Evolutionary conservation across 1,284 basidiomycete genomes (phyloP).

Genomic region (Fomes fomentarius): DNA sequence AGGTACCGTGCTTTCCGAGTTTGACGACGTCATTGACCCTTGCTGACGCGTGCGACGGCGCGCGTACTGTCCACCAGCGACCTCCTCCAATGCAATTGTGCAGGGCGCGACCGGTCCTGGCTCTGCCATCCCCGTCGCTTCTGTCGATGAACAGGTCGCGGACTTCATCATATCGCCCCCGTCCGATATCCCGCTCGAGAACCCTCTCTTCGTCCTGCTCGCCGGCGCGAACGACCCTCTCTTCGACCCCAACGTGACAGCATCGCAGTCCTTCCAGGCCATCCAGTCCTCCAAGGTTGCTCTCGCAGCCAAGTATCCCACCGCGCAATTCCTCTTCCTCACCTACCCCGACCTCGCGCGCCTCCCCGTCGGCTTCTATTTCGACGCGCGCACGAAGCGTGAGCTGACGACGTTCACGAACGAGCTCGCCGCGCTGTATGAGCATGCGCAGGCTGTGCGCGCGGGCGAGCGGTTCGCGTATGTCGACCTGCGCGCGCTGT

Average conservation of each 20-base stretch:
- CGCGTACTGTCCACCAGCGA: slow-evolving; percentile 4
- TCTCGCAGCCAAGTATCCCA: slow-evolving; percentile 2
- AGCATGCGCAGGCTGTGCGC: neutral
- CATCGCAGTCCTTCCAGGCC: slow-evolving; percentile 2
- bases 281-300: neutral
- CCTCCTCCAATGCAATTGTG: slow-evolving; percentile 3
- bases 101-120: slow-evolving; percentile 10
- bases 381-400: neutral
- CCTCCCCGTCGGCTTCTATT: slow-evolving; percentile 5
- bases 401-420: neutral
- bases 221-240: slow-evolving; percentile 11
- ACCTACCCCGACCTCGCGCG: slow-evolving; percentile 5
- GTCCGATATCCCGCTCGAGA: neutral
- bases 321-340: slow-evolving; percentile 9
- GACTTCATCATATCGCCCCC: neutral
- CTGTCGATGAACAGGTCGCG: slow-evolving; percentile 6
- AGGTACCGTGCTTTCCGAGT: neutral
- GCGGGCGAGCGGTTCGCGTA: neutral
- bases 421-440: slow-evolving; percentile 1
- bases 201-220: slow-evolving; percentile 10
- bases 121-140: slow-evolving; percentile 6
- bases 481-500: slow-evolving; percentile 7
- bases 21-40: neutral
- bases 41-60: neutral
- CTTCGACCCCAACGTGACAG: slow-evolving; percentile 8